Conservation (phyloP, 2,329 filamentous ascomycete species). For the Aspergillus neotritici region DNA sequence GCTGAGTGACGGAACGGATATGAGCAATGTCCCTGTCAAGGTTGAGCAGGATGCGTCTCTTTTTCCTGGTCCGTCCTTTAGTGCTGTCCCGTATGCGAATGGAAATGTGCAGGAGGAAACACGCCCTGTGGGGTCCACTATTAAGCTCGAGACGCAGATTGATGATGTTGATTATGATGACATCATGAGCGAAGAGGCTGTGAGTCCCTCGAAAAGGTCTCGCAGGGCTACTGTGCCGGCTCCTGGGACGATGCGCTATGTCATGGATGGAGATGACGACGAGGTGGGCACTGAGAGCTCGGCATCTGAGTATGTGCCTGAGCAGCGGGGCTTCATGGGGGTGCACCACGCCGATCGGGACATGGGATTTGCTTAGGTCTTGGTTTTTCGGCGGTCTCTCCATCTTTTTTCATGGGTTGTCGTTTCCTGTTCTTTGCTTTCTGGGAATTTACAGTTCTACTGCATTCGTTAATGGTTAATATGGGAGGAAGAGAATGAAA, state of each 20-base stretch:
- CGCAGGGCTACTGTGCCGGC: slow-evolving; percentile 15
- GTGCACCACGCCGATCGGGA: slow-evolving; percentile 1
- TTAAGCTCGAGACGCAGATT: slow-evolving; percentile 4
- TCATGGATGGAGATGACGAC: slow-evolving; percentile 8
- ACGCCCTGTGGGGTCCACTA: not conserved
- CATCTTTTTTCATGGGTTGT: not conserved
- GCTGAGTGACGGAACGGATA: not conserved
- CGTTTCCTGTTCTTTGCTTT: not conserved
- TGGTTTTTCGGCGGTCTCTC: not conserved
- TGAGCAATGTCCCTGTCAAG: not conserved
- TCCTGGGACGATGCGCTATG: slow-evolving; percentile 16
- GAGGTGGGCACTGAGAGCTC: slow-evolving; percentile 11
- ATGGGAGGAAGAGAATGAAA: too few species aligned
- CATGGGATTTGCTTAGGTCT: slow-evolving; percentile 5
- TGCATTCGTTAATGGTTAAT: too few species aligned
- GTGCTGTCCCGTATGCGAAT: not conserved
- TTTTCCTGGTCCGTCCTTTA: too few species aligned
- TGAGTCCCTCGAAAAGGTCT: slow-evolving; percentile 15
- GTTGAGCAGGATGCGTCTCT: too few species aligned
- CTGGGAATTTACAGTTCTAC: too few species aligned
- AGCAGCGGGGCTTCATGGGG: not conserved
- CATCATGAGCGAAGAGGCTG: not conserved
- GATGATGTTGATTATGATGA: not conserved
- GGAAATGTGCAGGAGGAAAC: slow-evolving; percentile 4
- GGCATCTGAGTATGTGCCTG: slow-evolving; percentile 17